Percentiles rank a stretch among this genome's conserved stretches.
phyloP scores from a whole-genome alignment of 768 basidiomycete species.

The Strobilomyces confusus region DNA sequence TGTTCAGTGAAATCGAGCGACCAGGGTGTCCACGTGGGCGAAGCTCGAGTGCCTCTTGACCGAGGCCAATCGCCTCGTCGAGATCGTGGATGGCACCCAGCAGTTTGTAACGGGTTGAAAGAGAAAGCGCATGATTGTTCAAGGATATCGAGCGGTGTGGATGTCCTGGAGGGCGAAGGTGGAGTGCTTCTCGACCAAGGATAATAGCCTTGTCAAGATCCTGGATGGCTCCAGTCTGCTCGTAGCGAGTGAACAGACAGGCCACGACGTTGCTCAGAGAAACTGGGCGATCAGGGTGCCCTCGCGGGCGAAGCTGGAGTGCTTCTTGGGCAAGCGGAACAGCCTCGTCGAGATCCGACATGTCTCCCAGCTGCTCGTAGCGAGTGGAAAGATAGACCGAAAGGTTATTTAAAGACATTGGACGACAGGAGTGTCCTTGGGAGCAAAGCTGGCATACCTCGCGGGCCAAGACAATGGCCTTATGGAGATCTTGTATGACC shows the following conservation, averaged over 20 bases:
- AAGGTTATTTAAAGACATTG: not conserved
- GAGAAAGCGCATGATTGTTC: not conserved
- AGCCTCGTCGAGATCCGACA: not conserved
- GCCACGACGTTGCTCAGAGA: not conserved
- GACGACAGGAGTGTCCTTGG: no score
- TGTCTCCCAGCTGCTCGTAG: not conserved
- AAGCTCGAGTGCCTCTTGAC: not conserved
- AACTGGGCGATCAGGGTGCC: not conserved
- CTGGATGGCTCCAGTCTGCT: no score
- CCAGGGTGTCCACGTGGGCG: not conserved
- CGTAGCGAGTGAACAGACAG: not conserved
- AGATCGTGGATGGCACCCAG: not conserved
- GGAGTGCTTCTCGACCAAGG: not conserved
- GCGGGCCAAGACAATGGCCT: not conserved
- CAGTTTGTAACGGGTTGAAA: not conserved
- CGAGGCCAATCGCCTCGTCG: not conserved
- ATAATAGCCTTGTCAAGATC: not conserved
- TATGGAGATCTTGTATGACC: no score
- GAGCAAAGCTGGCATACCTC: no score
- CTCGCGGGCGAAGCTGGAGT: not conserved
- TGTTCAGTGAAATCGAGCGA: no score
- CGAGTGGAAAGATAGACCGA: not conserved
- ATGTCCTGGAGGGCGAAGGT: not conserved
- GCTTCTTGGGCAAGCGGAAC: not conserved
- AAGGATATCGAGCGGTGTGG: not conserved